Base-by-base conservation (phyloP, 495 filamentous ascomycete genomes). In the Penicillium malachiteum region DNA sequence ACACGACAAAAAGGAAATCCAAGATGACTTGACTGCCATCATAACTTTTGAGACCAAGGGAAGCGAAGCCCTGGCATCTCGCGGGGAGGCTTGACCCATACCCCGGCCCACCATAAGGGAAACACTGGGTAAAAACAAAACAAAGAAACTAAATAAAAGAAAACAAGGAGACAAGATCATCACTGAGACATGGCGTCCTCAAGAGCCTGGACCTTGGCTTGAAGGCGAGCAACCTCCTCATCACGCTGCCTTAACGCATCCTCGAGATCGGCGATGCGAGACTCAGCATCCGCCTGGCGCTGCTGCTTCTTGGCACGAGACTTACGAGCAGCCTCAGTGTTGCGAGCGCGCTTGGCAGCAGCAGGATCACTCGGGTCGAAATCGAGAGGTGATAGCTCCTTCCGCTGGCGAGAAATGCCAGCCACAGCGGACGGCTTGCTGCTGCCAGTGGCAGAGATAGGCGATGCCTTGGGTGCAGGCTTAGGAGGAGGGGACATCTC, bases 301-400 rank as follows among this genome's bases (percentile, higher is more conserved):
- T 85, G 76, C 7, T 89, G 77, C 73, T 94, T 92, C 60, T 90
- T 87, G 56, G 89, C 84, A 11, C 94, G 88, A 38, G 93, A 97
- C 72, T 97, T 97, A 41, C 94, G 90, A 57, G 94, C 94, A 43
- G 94, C 94, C 72, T 93, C 79, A 12, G 94, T 98, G 72, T 98
- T 98, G 54, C 92, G 87, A 34, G 92, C 93, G 58, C 94, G 91
- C 82, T 97, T 97, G 78, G 90, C 82, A 9, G 90, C 90, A 12
- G 89, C 69, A 0, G 87, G 87, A 65, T 97, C 92, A 26, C 79
- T 74, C 13, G 67, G 60, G 45, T 79, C 70, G 18, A 59, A 72
- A 34, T 64, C 65, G 68, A 97, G 90, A 7, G 89, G 87, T 49
- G 89, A 87, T 21, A 96, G 80, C 39, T 89, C 86, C 77, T 91